Conservation (phyloP, 805 yeast genomes). For the Saccharomycopsis fibuligera region DNA sequence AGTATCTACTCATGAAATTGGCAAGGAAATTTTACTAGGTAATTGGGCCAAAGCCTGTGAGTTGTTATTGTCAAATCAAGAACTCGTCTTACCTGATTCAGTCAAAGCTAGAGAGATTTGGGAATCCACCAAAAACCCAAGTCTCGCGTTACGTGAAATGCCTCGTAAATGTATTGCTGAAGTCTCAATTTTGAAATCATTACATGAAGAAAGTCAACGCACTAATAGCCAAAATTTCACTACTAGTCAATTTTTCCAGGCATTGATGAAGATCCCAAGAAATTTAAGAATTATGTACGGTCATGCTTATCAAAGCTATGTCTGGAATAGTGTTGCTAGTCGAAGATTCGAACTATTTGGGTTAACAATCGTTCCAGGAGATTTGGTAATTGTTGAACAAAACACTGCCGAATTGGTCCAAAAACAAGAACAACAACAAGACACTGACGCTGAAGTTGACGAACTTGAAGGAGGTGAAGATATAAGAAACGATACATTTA, state of each 20-base stretch:
- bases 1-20: slow-evolving; percentile 82
- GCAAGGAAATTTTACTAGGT: slow-evolving; percentile 59
- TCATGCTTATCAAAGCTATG: slow-evolving; percentile 93
- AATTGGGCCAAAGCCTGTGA: slow-evolving; percentile 81
- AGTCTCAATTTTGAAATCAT: slow-evolving; percentile 54
- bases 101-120: slow-evolving; percentile 77
- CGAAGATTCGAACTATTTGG: slow-evolving; percentile 71
- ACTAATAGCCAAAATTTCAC: slow-evolving; percentile 40
- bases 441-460: slow-evolving; percentile 31
- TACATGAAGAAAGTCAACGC: slow-evolving; percentile 45
- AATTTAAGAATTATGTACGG: slow-evolving; percentile 91
- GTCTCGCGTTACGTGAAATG: slow-evolving; percentile 61
- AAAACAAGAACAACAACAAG: slow-evolving; percentile 23
- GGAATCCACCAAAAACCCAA: slow-evolving; percentile 66
- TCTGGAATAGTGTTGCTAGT: slow-evolving; percentile 88
- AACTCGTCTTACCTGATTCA: slow-evolving; percentile 74
- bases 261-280: slow-evolving; percentile 85
- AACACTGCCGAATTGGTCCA: slow-evolving; percentile 23
- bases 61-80: slow-evolving; percentile 78
- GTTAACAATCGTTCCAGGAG: slow-evolving; percentile 66
- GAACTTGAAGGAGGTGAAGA: slow-evolving; percentile 67
- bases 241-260: slow-evolving; percentile 51
- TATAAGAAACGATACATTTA: slow-evolving; percentile 46
- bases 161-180: slow-evolving; percentile 90
- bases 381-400: slow-evolving; percentile 50